Conservation (phyloP, 139 green algal species). For the Micractinium conductrix region DNA sequence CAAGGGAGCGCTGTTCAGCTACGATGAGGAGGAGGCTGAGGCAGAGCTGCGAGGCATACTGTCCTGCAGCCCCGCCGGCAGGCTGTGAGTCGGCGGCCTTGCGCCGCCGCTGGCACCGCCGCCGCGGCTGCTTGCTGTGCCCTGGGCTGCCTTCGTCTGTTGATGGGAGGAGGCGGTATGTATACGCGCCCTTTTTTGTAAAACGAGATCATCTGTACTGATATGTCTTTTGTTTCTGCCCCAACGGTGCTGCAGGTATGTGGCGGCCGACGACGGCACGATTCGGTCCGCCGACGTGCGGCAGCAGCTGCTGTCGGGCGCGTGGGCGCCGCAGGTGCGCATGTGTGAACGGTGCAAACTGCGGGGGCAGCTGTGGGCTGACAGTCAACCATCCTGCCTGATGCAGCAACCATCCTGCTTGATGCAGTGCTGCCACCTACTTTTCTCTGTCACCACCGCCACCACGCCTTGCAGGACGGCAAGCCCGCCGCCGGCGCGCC, state of each 20-base stretch:
- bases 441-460: background rate
- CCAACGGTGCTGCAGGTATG: constrained; percentile 18
- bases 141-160: no score
- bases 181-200: no score
- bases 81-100: constrained; percentile 34
- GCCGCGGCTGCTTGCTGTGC: background rate
- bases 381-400: background rate
- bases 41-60: constrained; percentile 35
- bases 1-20: constrained; percentile 8
- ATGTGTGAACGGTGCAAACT: no score
- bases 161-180: no score
- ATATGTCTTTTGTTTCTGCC: no score
- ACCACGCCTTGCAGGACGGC: background rate
- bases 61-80: constrained; percentile 39
- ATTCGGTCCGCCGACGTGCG: constrained; percentile 36
- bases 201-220: no score
- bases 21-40: constrained; percentile 35
- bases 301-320: constrained; percentile 44
- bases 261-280: constrained; percentile 27
- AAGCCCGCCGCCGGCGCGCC: background rate
- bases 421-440: background rate
- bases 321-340: constrained; percentile 33
- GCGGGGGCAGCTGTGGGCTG: background rate
- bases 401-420: background rate
- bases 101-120: background rate